phyloP scores from a whole-genome alignment of 768 basidiomycete species.

The Lyophyllum atratum region DNA sequence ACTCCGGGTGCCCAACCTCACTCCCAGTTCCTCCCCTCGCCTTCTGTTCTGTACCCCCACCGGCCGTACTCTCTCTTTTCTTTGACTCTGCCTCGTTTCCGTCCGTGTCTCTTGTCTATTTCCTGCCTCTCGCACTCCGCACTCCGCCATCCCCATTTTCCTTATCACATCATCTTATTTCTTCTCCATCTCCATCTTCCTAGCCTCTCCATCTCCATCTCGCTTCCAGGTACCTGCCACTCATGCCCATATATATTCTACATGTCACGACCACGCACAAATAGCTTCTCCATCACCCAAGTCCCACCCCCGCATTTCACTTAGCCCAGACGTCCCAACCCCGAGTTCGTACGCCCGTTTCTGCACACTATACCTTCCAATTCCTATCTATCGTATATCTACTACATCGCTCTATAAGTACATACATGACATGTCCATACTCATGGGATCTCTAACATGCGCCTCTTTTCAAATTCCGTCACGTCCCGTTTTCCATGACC shows the following conservation, averaged over 20 bases:
- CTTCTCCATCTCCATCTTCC: constrained; percentile 21
- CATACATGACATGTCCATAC: constrained; percentile 36
- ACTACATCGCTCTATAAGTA: constrained; percentile 29
- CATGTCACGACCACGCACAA: constrained; percentile 15
- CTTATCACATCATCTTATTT: constrained; percentile 19
- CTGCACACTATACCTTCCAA: constrained; percentile 29
- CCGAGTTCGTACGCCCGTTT: constrained; percentile 1
- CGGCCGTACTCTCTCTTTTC: not conserved
- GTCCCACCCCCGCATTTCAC: not conserved
- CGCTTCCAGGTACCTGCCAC: constrained; percentile 15
- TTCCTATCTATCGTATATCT: constrained; percentile 47
- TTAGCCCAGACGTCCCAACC: constrained; percentile 5
- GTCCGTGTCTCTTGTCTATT: not conserved
- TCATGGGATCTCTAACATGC: constrained; percentile 13
- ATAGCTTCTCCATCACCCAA: not conserved
- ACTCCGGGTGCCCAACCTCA: constrained; percentile 10
- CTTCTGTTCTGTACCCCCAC: not conserved
- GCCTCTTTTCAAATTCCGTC: not conserved
- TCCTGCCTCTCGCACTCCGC: not conserved
- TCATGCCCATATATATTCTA: constrained; percentile 23
- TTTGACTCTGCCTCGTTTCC: not conserved
- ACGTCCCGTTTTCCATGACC: not conserved
- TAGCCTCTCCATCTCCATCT: constrained; percentile 17
- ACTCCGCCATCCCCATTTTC: constrained; percentile 17
- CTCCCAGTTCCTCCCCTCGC: constrained; percentile 8